A percentile compares a stretch with the other conserved stretches of the same genome.
phyloP scores from a whole-genome alignment of 306 rosid genomes.

The Hylodesmum podocarpum region DNA sequence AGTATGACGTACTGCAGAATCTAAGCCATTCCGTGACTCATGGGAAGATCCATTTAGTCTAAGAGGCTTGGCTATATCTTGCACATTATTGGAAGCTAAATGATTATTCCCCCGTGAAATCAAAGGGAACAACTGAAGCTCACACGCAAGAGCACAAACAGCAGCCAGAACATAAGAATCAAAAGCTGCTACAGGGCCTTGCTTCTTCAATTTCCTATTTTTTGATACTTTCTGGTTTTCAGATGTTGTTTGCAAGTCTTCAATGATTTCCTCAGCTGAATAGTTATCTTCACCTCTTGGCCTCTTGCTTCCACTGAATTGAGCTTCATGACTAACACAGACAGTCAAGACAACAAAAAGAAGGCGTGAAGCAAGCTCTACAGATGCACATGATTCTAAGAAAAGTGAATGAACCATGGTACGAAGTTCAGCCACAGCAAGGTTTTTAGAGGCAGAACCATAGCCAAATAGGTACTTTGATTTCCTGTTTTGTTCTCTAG shows the following conservation, averaged over 20 bases:
- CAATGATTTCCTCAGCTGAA: constrained; percentile 51
- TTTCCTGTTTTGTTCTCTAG: constrained; percentile 75
- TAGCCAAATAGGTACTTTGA: constrained; percentile 63
- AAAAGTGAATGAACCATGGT: constrained; percentile 98
- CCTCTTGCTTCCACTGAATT: constrained; percentile 71
- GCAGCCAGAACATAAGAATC: constrained; percentile 98
- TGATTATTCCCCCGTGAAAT: constrained; percentile 55
- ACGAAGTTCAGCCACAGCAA: constrained; percentile 96
- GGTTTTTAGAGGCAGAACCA: constrained; percentile 88
- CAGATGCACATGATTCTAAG: constrained; percentile 93
- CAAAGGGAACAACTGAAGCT: constrained; percentile 90
- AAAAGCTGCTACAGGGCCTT: constrained; percentile 93
- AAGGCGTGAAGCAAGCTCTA: constrained; percentile 90
- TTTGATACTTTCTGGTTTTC: constrained; percentile 53
- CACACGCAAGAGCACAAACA: constrained; percentile 94
- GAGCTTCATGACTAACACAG: constrained; percentile 96
- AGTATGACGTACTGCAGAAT: constrained; percentile 86
- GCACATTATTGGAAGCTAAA: constrained; percentile 45
- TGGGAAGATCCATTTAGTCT: constrained; percentile 62
- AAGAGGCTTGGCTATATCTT: constrained; percentile 50
- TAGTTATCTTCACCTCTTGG: constrained; percentile 63
- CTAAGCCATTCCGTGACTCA: constrained; percentile 58
- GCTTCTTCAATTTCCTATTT: constrained; percentile 62
- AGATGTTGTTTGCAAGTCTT: constrained; percentile 52
- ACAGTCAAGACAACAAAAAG: constrained; percentile 95